Percentiles rank a stretch among this genome's conserved stretches.
Conservation (phyloP, 2,329 filamentous ascomycete species). For the Monilinia vaccinii-corymbosi region DNA sequence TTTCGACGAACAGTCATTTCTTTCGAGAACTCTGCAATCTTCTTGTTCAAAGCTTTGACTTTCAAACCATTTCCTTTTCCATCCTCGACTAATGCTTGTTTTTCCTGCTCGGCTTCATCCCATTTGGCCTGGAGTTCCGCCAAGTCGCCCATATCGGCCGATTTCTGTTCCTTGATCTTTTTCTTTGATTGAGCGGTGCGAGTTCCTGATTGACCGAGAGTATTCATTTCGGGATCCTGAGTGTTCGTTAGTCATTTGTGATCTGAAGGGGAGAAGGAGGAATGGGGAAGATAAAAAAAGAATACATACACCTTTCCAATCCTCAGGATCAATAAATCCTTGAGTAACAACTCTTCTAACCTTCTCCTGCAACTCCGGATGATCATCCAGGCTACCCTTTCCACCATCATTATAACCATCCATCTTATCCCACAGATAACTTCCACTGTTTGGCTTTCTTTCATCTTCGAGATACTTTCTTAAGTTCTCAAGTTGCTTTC, state of each 20-base stretch:
- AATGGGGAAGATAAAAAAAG: background rate
- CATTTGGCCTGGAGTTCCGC: constrained; percentile 14
- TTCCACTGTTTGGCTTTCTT: constrained; percentile 41
- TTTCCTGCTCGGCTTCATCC: constrained; percentile 4
- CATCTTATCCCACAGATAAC: constrained; percentile 30
- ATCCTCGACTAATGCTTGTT: background rate
- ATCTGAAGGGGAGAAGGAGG: background rate
- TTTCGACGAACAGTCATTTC: background rate
- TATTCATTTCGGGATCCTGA: constrained; percentile 31
- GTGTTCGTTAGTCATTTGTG: background rate
- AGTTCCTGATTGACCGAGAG: constrained; percentile 25
- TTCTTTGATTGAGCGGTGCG: constrained; percentile 20
- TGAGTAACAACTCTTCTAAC: constrained; percentile 61
- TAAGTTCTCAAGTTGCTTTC: constrained; percentile 58
- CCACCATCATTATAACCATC: constrained; percentile 73
- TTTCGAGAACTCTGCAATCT: background rate
- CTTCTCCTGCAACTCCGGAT: constrained; percentile 61
- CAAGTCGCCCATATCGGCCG: constrained; percentile 9
- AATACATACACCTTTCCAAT: constrained; percentile 75
- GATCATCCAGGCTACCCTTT: constrained; percentile 38
- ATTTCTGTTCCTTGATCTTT: constrained; percentile 17
- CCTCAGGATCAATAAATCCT: constrained; percentile 74
- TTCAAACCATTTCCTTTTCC: constrained; percentile 17
- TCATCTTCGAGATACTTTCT: constrained; percentile 43
- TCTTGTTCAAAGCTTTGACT: constrained; percentile 27